Base-by-base conservation (phyloP, 1,284 basidiomycete species). In the Cutaneotrichosporon sp. region DNA sequence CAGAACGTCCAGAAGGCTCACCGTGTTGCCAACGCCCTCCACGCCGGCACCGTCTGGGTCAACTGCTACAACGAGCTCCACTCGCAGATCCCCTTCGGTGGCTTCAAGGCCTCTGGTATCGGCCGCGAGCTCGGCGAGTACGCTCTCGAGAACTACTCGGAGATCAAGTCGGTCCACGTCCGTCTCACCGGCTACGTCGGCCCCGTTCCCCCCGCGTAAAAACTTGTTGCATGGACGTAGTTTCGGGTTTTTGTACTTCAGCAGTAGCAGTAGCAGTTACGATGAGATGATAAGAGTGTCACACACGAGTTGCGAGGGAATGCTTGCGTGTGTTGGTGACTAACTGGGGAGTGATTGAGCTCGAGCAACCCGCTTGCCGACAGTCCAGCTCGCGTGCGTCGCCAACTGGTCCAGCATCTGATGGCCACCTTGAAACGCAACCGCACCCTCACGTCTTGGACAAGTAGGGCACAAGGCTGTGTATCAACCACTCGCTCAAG, bases 91-190 rank as follows among this genome's bases (percentile, higher is more conserved):
- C 90, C 91, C 1, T 95, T 95, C 79, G 92, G 93, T 67, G 93
- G 92, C 36, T 95, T 85, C 86, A 96, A 95, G 85, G 16, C 51
- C 30, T 26, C 30, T 4, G 49, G 22, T 26, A 5, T 67, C 31
- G 65, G 65, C n/a, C 65, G 65, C 42, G 65, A 67, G 57, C 57
- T 68, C 49, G 92, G 92, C 56, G 87, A 92, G 61, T 69, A 66
- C 36, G 56, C 62, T 18, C 38, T 61, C n/a, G 60, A 68, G 68
- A 92, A 91, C 80, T 95, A 95, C 82, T 89, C 90, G 11, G 84
- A 87, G 61, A 85, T 92, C 82, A 96, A 96, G 83, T 84, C 88
- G 2, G 88, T 94, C 2, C 90, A 92, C 73, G 82, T 93, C 81
- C 92, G 93, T 58, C 64, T 74, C n/a, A 65, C 64, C 18, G 57